Evolutionary conservation across 192 early-diverging fungal species (phyloP).

Genomic region (Podila horticola): DNA sequence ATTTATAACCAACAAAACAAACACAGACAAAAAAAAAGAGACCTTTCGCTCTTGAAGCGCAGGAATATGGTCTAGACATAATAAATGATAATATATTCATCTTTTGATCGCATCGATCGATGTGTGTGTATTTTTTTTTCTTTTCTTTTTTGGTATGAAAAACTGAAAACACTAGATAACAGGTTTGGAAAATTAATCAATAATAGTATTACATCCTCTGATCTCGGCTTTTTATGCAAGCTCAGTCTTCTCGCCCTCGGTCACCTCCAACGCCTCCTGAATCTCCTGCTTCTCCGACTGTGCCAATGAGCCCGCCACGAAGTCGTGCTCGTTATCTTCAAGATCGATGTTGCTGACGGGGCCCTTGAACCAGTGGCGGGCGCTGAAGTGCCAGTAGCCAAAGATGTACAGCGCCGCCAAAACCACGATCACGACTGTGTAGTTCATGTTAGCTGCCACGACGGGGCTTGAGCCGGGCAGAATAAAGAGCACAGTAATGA

Average conservation of each 20-base stretch:
- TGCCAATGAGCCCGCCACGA: conserved; percentile 6
- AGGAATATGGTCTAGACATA: neutral
- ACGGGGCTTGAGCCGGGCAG: conserved; percentile 50
- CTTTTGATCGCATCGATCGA: neutral
- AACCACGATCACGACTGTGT: conserved; percentile 53
- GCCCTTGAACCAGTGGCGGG: conserved; percentile 54
- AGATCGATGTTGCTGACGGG: conserved; percentile 52
- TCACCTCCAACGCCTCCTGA: too few species aligned
- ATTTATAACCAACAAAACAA: neutral
- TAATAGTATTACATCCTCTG: too few species aligned
- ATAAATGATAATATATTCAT: neutral
- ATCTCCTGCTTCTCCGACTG: conserved; percentile 17
- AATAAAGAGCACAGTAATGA: conserved; percentile 55
- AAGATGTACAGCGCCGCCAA: conserved; percentile 42
- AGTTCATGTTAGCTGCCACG: conserved; percentile 53
- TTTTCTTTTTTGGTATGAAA: too few species aligned
- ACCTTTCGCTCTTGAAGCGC: neutral
- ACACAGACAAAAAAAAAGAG: neutral
- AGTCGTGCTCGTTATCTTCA: conserved; percentile 31
- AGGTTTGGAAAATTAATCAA: too few species aligned
- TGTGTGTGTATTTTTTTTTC: neutral
- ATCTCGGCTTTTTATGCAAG: too few species aligned
- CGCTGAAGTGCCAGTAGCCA: conserved; percentile 54
- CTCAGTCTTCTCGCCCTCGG: too few species aligned
- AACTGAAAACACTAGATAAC: too few species aligned